Conservation (phyloP, 2,329 filamentous ascomycete species). For the Xylaria digitata region DNA sequence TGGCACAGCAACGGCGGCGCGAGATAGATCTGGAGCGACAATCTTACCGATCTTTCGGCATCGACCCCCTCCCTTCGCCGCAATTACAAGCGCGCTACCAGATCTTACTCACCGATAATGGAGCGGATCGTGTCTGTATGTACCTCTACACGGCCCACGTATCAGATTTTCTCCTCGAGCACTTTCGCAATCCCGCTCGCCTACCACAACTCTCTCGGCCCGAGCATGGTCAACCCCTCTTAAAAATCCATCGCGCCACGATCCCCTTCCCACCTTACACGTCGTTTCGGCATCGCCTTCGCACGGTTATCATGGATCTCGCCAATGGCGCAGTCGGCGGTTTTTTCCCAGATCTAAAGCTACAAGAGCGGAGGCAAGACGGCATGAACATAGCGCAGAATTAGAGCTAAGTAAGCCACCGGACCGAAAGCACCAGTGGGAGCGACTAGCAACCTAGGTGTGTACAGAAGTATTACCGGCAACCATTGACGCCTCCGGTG, state of each 20-base stretch:
- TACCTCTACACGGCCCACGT: conserved; percentile 24
- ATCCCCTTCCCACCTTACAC: not conserved
- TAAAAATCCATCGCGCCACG: conserved; percentile 19
- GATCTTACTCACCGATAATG: conserved; percentile 11
- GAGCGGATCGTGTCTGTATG: not conserved
- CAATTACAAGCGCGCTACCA: conserved; percentile 19
- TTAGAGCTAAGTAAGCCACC: not conserved
- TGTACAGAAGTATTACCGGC: not conserved
- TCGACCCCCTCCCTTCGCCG: too few species aligned
- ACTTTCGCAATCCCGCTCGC: conserved; percentile 10
- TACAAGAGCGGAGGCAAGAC: too few species aligned
- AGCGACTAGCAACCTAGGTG: not conserved
- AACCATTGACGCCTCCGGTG: not conserved
- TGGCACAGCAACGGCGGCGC: conserved; percentile 11
- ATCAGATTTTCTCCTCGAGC: conserved; percentile 23
- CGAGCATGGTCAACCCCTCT: not conserved
- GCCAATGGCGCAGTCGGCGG: conserved; percentile 17
- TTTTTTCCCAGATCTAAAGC: conserved; percentile 4
- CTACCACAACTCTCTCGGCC: not conserved
- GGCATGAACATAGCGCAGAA: too few species aligned
- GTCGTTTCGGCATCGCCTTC: conserved; percentile 14
- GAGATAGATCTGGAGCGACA: conserved; percentile 1
- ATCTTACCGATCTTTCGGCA: not conserved
- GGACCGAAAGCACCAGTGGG: not conserved
- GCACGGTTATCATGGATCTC: conserved; percentile 3